phyloP scores from a whole-genome alignment of 306 rosid genomes.

The Citrullus amarus region DNA sequence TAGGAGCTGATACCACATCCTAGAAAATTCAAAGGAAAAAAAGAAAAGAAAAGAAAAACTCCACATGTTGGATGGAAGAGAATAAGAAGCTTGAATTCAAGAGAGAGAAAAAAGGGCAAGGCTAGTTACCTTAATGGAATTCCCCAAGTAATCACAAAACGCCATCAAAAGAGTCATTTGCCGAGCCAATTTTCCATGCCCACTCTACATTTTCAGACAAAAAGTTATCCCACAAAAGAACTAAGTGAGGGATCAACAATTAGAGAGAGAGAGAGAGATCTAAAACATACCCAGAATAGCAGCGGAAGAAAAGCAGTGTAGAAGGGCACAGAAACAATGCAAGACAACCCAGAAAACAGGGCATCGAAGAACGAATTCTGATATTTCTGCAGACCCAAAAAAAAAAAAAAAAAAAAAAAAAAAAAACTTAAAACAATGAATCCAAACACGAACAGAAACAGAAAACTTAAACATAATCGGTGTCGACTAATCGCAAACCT shows the following conservation, averaged over 20 bases:
- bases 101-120: background rate
- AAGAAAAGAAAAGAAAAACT: background rate
- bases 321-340: slow-evolving; percentile 85
- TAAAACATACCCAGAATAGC: slow-evolving; percentile 66
- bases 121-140: slow-evolving; percentile 57
- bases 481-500: slow-evolving; percentile 29
- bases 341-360: slow-evolving; percentile 63
- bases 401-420: too few species aligned
- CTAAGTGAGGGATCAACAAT: background rate
- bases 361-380: slow-evolving; percentile 48
- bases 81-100: background rate
- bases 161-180: slow-evolving; percentile 96
- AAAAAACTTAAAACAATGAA: background rate
- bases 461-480: background rate
- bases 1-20: slow-evolving; percentile 92
- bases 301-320: slow-evolving; percentile 95
- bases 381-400: slow-evolving; percentile 33
- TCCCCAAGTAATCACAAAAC: slow-evolving; percentile 78
- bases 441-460: background rate
- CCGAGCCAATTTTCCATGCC: slow-evolving; percentile 92
- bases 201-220: slow-evolving; percentile 44
- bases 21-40: slow-evolving; percentile 2
- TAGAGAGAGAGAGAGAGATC: slow-evolving; percentile 1
- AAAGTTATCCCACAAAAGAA: background rate
- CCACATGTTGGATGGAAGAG: background rate